A percentile compares a stretch with the other conserved stretches of the same genome.
phyloP scores from a whole-genome alignment of 176 grass and related monocot genomes.

The Rhynchospora breviuscula region DNA sequence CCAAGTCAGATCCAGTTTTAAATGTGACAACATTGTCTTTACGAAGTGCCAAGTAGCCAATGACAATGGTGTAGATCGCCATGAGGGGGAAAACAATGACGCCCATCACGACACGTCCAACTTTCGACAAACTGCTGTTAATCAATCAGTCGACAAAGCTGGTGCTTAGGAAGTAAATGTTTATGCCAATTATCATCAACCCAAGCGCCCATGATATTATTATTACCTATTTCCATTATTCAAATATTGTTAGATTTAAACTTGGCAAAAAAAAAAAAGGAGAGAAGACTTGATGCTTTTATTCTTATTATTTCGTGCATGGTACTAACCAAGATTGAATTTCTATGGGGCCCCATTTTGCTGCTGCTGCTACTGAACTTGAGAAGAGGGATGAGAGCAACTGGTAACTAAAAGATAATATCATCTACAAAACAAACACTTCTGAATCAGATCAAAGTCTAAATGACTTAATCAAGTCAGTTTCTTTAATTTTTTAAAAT shows the following conservation, averaged over 20 bases:
- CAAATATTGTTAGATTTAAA: background rate
- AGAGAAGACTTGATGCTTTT: background rate
- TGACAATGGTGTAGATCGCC: slow-evolving; percentile 36
- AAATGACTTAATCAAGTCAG: background rate
- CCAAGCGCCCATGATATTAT: slow-evolving; percentile 57
- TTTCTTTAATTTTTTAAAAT: background rate
- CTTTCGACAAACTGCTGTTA: slow-evolving; percentile 49
- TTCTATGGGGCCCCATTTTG: slow-evolving; percentile 87
- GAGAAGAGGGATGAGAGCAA: slow-evolving; percentile 87
- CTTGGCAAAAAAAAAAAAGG: background rate
- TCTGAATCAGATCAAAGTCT: background rate
- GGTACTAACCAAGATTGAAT: slow-evolving; percentile 64
- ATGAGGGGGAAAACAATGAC: slow-evolving; percentile 54
- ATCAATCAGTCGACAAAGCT: slow-evolving; percentile 51
- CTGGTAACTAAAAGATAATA: slow-evolving; percentile 81
- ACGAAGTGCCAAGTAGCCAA: slow-evolving; percentile 59
- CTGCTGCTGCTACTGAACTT: slow-evolving; percentile 77
- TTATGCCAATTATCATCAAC: slow-evolving; percentile 51
- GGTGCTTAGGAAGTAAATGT: slow-evolving; percentile 80
- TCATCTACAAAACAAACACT: slow-evolving; percentile 49
- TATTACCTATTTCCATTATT: slow-evolving; percentile 34
- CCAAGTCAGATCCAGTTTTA: slow-evolving; percentile 9
- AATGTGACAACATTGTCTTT: slow-evolving; percentile 60
- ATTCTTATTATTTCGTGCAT: background rate
- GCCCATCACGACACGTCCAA: slow-evolving; percentile 36